Evolutionary conservation across 2,329 filamentous ascomycete species (phyloP), one percentile per base, ranked within the genome.

Genomic region (Colletotrichum aenigma): DNA sequence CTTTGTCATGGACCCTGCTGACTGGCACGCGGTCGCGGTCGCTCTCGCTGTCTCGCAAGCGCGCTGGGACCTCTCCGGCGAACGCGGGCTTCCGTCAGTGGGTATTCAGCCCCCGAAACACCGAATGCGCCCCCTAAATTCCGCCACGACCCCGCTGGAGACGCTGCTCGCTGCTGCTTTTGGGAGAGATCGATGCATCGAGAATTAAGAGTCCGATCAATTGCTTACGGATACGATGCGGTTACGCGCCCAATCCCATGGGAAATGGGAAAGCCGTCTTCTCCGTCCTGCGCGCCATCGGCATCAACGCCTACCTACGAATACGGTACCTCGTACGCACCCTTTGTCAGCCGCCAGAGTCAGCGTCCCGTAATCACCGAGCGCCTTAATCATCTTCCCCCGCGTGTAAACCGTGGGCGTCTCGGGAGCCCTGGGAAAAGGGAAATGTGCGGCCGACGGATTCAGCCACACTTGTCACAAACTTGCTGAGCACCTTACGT

Each of bases 71-170:
- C 58, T 58, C 58, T 70, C 66, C 32, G 58, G 60, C 43, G 66
- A 74, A 70, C n/a, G 58, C 71, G 71, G 66, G 15, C 67, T 74
- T 60, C 52, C 60, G 61, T 71, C 67, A 61, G 71, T 66, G 67
- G 60, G 24, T 61, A 43, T 16, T 38, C 36, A 38, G 36, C 55
- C 70, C 52, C 70, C 70, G 52, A 68, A 72, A 61, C 65, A 48
- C 64, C 55, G 56, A 72, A 36, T 55, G 34, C 21, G 28, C 36
- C 55, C 64, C 62, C 65, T 68, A 38, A 62, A 62, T 68, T 68
- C 70, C 64, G 64, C 64, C 28, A 72, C 64, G 13, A 48, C 64
- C 67, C 70, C 64, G 70, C 70, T 68, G 30, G 26, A 62, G 26
- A 48, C 24, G 43, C 58, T 65, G 56, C 24, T 70, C 38, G 21